phyloP scores from a whole-genome alignment of 1,284 basidiomycete genomes.

The Uromyces viciae-fabae region DNA sequence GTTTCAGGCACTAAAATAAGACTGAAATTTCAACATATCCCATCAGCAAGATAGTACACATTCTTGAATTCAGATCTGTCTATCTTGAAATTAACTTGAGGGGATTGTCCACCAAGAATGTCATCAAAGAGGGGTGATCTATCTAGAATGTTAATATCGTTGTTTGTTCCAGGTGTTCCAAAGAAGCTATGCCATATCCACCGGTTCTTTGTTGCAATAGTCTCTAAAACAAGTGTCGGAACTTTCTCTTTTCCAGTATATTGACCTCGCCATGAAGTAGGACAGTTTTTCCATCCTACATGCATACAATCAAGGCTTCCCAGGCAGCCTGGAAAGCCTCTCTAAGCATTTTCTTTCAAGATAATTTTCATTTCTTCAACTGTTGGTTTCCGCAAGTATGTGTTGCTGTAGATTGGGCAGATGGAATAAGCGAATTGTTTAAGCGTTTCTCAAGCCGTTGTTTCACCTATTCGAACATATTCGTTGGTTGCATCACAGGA shows the following conservation, averaged over 20 bases:
- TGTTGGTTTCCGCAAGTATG: background rate
- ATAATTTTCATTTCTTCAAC: background rate
- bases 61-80: background rate
- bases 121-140: background rate
- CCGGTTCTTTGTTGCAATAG: constrained; percentile 18
- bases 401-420: background rate
- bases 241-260: constrained; percentile 2
- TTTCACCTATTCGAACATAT: constrained; percentile 8
- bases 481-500: background rate
- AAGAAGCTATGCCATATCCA: constrained; percentile 21
- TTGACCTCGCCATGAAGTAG: background rate
- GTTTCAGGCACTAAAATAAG: no score
- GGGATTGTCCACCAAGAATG: background rate
- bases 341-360: background rate
- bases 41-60: constrained; percentile 13
- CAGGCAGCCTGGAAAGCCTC: background rate
- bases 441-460: background rate
- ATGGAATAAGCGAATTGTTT: background rate
- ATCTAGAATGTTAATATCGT: constrained; percentile 14
- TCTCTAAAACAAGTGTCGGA: constrained; percentile 10
- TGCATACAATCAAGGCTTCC: constrained; percentile 7
- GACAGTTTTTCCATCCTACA: background rate
- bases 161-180: constrained; percentile 18
- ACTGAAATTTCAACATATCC: no score
- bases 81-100: background rate